Evolutionary conservation across 805 yeast species (phyloP), one percentile per base, ranked within the genome.

Genomic region (Lachancea meyersii): DNA sequence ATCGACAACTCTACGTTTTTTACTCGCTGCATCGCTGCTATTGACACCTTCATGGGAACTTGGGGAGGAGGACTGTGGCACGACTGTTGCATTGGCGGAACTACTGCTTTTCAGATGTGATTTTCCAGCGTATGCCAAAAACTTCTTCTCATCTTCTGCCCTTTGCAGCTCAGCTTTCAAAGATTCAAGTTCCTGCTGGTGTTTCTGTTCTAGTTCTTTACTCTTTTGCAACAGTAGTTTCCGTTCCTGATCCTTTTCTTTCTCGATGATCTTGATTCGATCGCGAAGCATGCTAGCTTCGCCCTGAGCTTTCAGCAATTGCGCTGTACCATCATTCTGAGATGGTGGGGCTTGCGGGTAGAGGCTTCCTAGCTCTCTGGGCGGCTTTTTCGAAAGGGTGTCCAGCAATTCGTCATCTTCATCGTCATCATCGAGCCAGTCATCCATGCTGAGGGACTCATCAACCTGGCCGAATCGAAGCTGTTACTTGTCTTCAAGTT

Each of bases 221-320:
- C 61, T 48, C 18, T 59, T 61, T 4, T 52, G 48, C 4, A 48
- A 46, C 39, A 63, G 63, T 6, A 44, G 45, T 24, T 53, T 46
- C 20, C 65, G 53, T 48, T 75, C 79, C 1, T 59, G 61, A 5
- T 64, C 64, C 32, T 65, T 65, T 38, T 65, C 68, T 20, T 55
- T 55, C 39, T 73, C 75, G 3, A 75, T 47, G 32, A 73, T 71
- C 17, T 71, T 64, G 17, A 84, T 63, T 51, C 80, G 86, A 8
- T 81, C 77, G 42, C 94, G 68, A 14, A 89, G 67, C 27, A 88
- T 80, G 11, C 93, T 80, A 28, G 85, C 79, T 55, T 89, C 96
- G 2, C 97, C 97, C 43, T 75, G 76, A 4, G 86, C 82, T 27
- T 71, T 64, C 42, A 67, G 69, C n/a, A 79, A 48, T 31, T 65